A percentile compares a stretch with the other conserved stretches of the same genome.
phyloP scores from a whole-genome alignment of 768 basidiomycete species.

The Suillus variegatus region DNA sequence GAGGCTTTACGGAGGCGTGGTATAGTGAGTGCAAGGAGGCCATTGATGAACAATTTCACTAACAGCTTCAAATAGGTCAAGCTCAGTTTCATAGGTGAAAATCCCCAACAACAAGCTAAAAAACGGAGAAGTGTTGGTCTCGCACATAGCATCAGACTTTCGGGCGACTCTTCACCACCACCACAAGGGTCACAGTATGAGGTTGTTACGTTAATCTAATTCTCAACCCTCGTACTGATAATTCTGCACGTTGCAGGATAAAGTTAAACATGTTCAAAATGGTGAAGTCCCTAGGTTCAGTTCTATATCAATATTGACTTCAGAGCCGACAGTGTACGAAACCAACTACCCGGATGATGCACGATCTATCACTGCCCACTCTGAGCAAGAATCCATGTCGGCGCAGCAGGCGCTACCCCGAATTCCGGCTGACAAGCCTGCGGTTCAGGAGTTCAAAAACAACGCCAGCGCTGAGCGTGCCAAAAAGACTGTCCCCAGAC shows the following conservation, averaged over 20 bases:
- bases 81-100: conserved; percentile 25
- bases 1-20: conserved; percentile 44
- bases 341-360: conserved; percentile 14
- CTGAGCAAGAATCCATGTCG: not conserved
- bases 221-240: not conserved
- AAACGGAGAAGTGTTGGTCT: conserved; percentile 27
- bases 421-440: not conserved
- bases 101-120: conserved; percentile 15
- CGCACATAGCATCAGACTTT: conserved; percentile 27
- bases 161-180: conserved; percentile 21
- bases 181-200: conserved; percentile 30
- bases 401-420: not conserved
- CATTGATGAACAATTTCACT: not conserved
- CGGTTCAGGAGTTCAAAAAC: not conserved
- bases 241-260: conserved; percentile 18
- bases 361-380: not conserved
- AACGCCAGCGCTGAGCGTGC: not conserved
- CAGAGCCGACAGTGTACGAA: conserved; percentile 25
- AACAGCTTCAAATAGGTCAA: conserved; percentile 27
- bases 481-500: not conserved
- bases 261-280: conserved; percentile 31
- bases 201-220: conserved; percentile 1
- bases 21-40: conserved; percentile 40
- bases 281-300: conserved; percentile 16
- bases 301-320: not conserved